Evolutionary conservation across 495 filamentous ascomycete genomes (phyloP).

Genomic region (Poronia punctata): DNA sequence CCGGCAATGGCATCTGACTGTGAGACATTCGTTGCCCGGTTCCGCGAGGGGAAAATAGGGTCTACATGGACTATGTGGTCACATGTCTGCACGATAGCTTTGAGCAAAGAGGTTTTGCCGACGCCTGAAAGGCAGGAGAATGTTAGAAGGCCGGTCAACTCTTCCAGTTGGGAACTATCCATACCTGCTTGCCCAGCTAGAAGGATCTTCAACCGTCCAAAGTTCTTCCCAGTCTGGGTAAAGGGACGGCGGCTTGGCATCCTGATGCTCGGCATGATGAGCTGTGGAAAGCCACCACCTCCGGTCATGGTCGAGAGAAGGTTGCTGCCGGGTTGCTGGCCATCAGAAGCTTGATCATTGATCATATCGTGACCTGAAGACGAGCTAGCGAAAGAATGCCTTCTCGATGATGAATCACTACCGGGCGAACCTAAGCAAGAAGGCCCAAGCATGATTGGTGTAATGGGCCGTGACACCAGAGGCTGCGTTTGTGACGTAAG

Average conservation of each 20-base stretch:
- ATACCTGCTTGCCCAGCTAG: slow-evolving; percentile 78
- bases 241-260: slow-evolving; percentile 94
- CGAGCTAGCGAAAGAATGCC: slow-evolving; percentile 44
- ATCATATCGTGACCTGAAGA: slow-evolving; percentile 46
- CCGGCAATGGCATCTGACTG: slow-evolving; percentile 11
- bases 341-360: slow-evolving; percentile 44
- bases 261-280: slow-evolving; percentile 95
- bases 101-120: slow-evolving; percentile 88
- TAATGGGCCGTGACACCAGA: slow-evolving; percentile 44
- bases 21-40: background rate
- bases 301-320: slow-evolving; percentile 29
- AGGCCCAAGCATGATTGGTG: slow-evolving; percentile 45
- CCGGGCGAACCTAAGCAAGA: slow-evolving; percentile 42
- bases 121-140: slow-evolving; percentile 21
- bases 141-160: slow-evolving; percentile 4
- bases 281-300: slow-evolving; percentile 64
- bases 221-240: slow-evolving; percentile 72
- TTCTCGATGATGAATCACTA: slow-evolving; percentile 47
- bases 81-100: slow-evolving; percentile 88
- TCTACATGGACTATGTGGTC: slow-evolving; percentile 97
- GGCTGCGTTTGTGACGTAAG: slow-evolving; percentile 23
- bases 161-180: slow-evolving; percentile 6
- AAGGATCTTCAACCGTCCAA: slow-evolving; percentile 83
- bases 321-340: no score
- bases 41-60: slow-evolving; percentile 49